A percentile compares a stretch with the other conserved stretches of the same genome.
phyloP scores from a whole-genome alignment of 2,329 filamentous ascomycete species.

The Cladosporium sp. region DNA sequence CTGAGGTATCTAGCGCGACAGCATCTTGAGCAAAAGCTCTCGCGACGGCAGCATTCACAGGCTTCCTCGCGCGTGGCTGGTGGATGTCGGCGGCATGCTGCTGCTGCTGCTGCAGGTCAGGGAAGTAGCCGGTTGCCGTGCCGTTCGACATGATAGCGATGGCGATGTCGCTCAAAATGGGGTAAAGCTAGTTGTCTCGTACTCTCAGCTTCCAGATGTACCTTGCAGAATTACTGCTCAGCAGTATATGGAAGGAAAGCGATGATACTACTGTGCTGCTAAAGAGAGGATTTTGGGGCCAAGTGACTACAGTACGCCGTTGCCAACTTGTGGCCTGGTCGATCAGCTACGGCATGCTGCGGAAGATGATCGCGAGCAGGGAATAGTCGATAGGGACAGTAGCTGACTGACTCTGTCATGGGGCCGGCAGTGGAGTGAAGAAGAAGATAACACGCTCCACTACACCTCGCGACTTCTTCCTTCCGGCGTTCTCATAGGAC shows the following conservation, averaged over 20 bases:
- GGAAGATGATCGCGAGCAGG: conserved; percentile 5
- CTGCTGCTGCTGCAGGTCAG: conserved; percentile 11
- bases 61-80: conserved; percentile 32
- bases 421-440: not conserved
- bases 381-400: not conserved
- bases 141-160: conserved; percentile 17
- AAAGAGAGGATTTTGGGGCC: conserved; percentile 3
- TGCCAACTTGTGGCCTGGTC: conserved; percentile 12
- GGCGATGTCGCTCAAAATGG: not conserved
- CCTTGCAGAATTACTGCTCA: not conserved
- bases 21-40: conserved; percentile 24
- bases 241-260: not conserved
- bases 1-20: conserved; percentile 12
- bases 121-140: conserved; percentile 21
- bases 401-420: not conserved
- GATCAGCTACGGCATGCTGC: not conserved
- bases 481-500: not conserved
- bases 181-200: not conserved
- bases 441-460: conserved; percentile 1
- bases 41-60: conserved; percentile 25
- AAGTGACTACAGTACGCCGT: conserved; percentile 14
- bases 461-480: not conserved
- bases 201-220: not conserved
- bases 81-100: conserved; percentile 23
- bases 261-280: not conserved